phyloP scores from a whole-genome alignment of 2,329 filamentous ascomycete species.

The Colletotrichum sp. region DNA sequence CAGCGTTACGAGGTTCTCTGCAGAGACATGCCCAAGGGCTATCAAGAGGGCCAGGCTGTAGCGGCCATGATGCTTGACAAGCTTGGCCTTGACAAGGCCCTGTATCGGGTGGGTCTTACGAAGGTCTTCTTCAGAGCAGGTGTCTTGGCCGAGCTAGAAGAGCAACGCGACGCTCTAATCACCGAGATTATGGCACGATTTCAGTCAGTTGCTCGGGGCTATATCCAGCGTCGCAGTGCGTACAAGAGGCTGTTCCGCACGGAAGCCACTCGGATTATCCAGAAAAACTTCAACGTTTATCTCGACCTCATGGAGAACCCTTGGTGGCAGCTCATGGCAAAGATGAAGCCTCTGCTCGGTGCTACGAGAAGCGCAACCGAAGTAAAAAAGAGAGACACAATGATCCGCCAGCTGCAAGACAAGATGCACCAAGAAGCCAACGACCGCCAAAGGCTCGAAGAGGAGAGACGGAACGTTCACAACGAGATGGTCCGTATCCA shows the following conservation, averaged over 20 bases:
- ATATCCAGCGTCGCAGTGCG: constrained; percentile 83
- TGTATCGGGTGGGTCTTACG: constrained; percentile 92
- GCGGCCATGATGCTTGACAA: constrained; percentile 88
- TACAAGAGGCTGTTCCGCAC: constrained; percentile 94
- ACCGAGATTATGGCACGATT: constrained; percentile 93
- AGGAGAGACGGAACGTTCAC: constrained; percentile 87
- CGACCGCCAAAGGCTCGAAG: constrained; percentile 81
- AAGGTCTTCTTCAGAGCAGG: constrained; percentile 99
- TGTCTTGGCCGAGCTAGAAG: constrained; percentile 94
- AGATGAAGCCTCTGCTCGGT: constrained; percentile 94
- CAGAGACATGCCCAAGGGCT: constrained; percentile 83
- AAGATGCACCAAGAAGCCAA: constrained; percentile 80
- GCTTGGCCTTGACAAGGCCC: constrained; percentile 80
- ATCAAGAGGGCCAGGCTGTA: constrained; percentile 86
- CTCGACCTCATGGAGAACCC: constrained; percentile 88
- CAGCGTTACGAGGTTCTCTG: constrained; percentile 96
- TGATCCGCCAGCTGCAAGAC: constrained; percentile 84
- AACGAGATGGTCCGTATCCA: constrained; percentile 88
- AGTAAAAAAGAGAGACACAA: constrained; percentile 92
- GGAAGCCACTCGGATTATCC: constrained; percentile 93
- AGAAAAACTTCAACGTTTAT: constrained; percentile 92
- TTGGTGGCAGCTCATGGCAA: constrained; percentile 95
- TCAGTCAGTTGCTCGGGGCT: constrained; percentile 90
- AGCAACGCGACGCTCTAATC: constrained; percentile 90
- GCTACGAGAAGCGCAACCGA: constrained; percentile 90